phyloP scores from a whole-genome alignment of 2,329 filamentous ascomycete species.

The Triangularia verruculosa region DNA sequence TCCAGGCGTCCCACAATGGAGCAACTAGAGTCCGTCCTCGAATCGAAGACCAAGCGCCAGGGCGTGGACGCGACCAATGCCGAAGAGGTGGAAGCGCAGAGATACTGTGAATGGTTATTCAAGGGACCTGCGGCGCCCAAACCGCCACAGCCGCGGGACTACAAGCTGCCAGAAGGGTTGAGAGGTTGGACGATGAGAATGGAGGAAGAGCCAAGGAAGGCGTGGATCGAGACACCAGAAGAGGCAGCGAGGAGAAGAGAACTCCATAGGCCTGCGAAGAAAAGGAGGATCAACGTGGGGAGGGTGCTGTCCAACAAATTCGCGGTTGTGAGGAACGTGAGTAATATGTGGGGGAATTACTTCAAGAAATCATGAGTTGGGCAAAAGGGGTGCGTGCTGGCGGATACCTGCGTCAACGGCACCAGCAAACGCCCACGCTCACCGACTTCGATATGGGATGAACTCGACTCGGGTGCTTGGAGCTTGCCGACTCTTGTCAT shows the following conservation, averaged over 20 bases:
- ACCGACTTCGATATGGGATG: background rate
- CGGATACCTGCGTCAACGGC: background rate
- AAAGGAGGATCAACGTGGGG: background rate
- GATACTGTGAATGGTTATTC: background rate
- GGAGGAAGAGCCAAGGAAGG: background rate
- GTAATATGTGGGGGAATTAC: background rate
- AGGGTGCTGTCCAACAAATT: background rate
- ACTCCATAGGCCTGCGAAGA: background rate
- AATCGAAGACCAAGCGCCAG: slow-evolving; percentile 17
- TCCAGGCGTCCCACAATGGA: slow-evolving; percentile 26
- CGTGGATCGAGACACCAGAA: background rate
- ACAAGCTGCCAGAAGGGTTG: background rate
- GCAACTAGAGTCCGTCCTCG: background rate
- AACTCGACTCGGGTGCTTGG: background rate
- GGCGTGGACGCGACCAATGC: slow-evolving; percentile 2
- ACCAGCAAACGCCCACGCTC: background rate
- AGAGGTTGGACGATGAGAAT: background rate
- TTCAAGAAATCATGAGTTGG: background rate
- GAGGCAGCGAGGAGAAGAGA: background rate
- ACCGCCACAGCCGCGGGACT: background rate
- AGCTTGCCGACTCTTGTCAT: background rate
- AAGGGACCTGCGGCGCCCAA: background rate
- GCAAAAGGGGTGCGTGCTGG: background rate
- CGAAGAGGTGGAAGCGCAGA: background rate
- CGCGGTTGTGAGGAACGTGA: background rate